These are phyloP conservation scores for Coleophoma crateriformis DNA, from an alignment of 2,329 filamentous ascomycete species.

Conservation along the genomic window DNA sequence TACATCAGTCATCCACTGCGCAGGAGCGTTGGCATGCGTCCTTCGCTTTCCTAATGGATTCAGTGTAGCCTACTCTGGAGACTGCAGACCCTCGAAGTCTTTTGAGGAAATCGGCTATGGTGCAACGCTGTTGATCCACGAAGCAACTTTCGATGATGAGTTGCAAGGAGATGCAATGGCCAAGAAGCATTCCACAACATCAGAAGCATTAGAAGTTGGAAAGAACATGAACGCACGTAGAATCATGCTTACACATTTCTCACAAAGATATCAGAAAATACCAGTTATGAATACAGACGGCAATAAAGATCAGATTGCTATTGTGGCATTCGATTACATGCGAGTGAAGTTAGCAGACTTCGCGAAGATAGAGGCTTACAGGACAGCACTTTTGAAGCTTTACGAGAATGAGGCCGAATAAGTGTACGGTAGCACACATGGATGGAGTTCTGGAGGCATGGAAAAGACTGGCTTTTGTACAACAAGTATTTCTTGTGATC, in stretches of 20 bases:
- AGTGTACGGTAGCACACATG: background rate
- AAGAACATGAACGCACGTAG: constrained; percentile 72
- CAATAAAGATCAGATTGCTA: constrained; percentile 52
- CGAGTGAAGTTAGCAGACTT: constrained; percentile 66
- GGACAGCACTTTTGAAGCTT: constrained; percentile 52
- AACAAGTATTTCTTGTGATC: background rate
- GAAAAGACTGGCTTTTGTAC: background rate
- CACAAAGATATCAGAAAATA: constrained; percentile 69
- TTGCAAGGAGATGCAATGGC: constrained; percentile 69
- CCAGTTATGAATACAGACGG: constrained; percentile 31
- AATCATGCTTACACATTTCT: constrained; percentile 89
- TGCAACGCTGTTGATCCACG: constrained; percentile 84
- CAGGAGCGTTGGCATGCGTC: constrained; percentile 68
- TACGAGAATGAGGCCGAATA: constrained; percentile 34
- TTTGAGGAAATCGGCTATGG: constrained; percentile 69
- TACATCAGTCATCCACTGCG: constrained; percentile 71
- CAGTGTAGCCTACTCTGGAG: constrained; percentile 88
- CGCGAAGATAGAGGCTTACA: constrained; percentile 56
- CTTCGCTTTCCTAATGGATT: constrained; percentile 76
- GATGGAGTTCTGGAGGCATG: background rate
- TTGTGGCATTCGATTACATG: constrained; percentile 79
- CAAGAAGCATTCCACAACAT: constrained; percentile 88
- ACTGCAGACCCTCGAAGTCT: constrained; percentile 71
- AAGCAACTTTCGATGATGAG: constrained; percentile 93
- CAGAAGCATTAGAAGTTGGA: constrained; percentile 77